Evolutionary conservation across 805 yeast species (phyloP).

Genomic region (Wickerhamomyces silvicola): DNA sequence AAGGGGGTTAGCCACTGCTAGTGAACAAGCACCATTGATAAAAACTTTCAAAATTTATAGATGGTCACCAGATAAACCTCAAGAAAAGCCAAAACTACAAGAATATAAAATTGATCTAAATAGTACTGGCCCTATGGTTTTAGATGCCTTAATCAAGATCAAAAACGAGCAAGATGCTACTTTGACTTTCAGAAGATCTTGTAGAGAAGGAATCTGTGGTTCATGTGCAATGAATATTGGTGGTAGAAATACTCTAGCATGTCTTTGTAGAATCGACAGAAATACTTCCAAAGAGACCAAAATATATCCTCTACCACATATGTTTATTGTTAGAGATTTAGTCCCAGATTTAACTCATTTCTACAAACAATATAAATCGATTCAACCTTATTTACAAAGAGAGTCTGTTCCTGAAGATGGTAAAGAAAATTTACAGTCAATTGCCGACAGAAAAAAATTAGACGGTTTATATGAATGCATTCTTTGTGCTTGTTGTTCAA

Average conservation of each 20-base stretch:
- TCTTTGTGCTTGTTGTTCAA: constrained; percentile 97
- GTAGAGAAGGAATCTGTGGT: constrained; percentile 99
- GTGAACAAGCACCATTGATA: constrained; percentile 48
- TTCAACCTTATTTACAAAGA: constrained; percentile 94
- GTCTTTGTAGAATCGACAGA: constrained; percentile 88
- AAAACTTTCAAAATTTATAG: constrained; percentile 92
- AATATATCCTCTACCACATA: constrained; percentile 96
- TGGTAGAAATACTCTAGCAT: constrained; percentile 94
- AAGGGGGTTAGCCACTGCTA: constrained; percentile 38
- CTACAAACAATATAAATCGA: constrained; percentile 97
- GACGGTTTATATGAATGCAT: constrained; percentile 98
- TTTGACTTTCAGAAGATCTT: constrained; percentile 93
- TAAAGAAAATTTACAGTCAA: constrained; percentile 83
- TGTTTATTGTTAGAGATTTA: constrained; percentile 94
- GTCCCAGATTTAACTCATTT: constrained; percentile 97
- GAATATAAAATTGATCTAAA: constrained; percentile 80
- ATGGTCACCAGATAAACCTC: constrained; percentile 98
- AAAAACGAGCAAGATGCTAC: constrained; percentile 96
- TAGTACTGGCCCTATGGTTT: constrained; percentile 95
- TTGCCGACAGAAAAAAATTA: constrained; percentile 89
- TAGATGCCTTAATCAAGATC: constrained; percentile 90
- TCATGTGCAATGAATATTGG: constrained; percentile 99
- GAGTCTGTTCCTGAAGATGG: constrained; percentile 75
- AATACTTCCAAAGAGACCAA: constrained; percentile 69
- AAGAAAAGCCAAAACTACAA: constrained; percentile 81